These are phyloP conservation scores for Helichrysum umbraculigerum DNA, from an alignment of 129 eudicot species.

Conservation along the genomic window DNA sequence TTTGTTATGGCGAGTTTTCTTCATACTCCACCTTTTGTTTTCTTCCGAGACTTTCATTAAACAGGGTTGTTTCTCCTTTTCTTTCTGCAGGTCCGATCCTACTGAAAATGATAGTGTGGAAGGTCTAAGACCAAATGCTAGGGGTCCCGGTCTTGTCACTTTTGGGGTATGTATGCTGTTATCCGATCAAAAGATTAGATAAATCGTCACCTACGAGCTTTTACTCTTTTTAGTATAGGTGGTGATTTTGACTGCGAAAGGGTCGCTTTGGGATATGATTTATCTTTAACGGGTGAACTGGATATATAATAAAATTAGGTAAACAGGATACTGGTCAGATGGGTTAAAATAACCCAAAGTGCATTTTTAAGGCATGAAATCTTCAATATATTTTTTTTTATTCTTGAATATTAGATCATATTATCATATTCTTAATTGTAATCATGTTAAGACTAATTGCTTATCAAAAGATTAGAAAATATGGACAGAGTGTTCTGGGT, in stretches of 20 bases:
- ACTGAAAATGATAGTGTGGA: constrained; percentile 96
- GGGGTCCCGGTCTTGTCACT: constrained; percentile 93
- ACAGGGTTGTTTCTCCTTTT: constrained; percentile 11
- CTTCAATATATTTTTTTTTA: too few species aligned
- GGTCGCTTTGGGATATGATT: neutral
- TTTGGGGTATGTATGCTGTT: constrained; percentile 82
- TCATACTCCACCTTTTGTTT: constrained; percentile 2
- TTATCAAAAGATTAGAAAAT: neutral
- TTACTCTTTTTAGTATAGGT: neutral
- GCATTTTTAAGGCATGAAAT: too few species aligned
- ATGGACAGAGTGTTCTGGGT: neutral
- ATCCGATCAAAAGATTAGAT: neutral
- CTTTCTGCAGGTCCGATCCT: constrained; percentile 86
- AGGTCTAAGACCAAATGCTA: constrained; percentile 93
- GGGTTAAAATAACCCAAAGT: neutral
- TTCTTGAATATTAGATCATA: neutral
- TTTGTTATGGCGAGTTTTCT: constrained; percentile 61
- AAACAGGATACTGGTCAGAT: neutral
- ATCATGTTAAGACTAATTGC: neutral
- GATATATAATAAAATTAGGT: neutral
- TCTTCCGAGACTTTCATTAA: constrained; percentile 16
- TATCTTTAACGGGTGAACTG: neutral
- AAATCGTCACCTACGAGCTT: neutral
- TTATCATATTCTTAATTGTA: neutral
- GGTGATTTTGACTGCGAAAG: neutral